A percentile compares a stretch with the other conserved stretches of the same genome.
phyloP scores from a whole-genome alignment of 306 rosid species.

The Cucumis hystrix region DNA sequence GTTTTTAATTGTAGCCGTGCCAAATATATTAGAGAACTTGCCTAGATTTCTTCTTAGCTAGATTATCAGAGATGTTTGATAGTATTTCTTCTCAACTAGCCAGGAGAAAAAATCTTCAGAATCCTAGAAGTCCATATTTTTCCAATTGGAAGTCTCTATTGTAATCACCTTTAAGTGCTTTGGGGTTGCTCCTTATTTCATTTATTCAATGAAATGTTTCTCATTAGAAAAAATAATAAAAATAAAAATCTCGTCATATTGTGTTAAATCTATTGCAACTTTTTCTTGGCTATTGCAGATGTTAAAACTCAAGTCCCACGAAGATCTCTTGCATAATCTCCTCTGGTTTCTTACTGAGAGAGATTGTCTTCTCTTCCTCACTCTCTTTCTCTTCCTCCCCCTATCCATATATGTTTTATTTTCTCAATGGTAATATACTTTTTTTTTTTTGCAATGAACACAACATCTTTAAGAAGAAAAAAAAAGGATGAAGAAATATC shows the following conservation, averaged over 20 bases:
- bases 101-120: not conserved
- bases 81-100: too few relatives aligned
- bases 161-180: too few relatives aligned
- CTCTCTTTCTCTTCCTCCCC: not conserved
- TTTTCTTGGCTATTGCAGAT: not conserved
- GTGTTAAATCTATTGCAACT: not conserved
- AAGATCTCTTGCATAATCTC: not conserved
- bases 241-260: not conserved
- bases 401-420: not conserved
- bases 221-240: too few relatives aligned
- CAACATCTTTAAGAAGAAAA: not conserved
- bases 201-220: too few relatives aligned
- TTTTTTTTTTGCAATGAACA: not conserved
- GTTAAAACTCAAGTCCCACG: not conserved
- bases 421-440: too few relatives aligned
- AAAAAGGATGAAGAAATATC: not conserved
- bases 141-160: too few relatives aligned
- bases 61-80: too few relatives aligned
- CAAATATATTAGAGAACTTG: not conserved
- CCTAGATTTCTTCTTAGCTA: not conserved
- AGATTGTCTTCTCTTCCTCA: not conserved
- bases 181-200: too few relatives aligned
- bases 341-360: conserved; percentile 22
- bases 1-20: not conserved
- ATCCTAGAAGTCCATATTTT: not conserved